Percentiles rank a stretch among this genome's conserved stretches.
Conservation (phyloP, 1,284 basidiomycete genomes). For the Cryptococcus amylolentus region DNA sequence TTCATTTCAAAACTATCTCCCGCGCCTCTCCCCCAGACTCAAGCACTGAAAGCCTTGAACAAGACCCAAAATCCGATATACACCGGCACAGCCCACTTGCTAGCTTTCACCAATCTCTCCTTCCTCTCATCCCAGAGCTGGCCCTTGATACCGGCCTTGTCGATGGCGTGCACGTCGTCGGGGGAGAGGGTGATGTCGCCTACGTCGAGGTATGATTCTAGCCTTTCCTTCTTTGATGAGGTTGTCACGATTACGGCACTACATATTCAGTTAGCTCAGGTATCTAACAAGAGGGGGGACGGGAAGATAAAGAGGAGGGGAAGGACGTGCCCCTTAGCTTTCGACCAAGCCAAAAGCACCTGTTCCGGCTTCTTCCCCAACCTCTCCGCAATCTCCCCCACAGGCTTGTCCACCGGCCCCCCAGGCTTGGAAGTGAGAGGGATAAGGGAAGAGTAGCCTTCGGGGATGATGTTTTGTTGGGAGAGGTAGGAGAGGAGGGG, state of each 20-base stretch:
- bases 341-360: conserved; percentile 56
- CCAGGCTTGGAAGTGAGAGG: conserved; percentile 62
- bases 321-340: conserved; percentile 35
- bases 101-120: neutral
- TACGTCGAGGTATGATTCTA: conserved; percentile 64
- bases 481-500: conserved; percentile 59
- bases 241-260: conserved; percentile 58
- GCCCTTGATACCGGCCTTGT: conserved; percentile 39
- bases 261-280: no score
- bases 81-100: neutral
- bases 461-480: conserved; percentile 61
- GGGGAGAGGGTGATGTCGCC: conserved; percentile 49
- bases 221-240: conserved; percentile 61
- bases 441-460: conserved; percentile 65
- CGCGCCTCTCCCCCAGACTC: neutral
- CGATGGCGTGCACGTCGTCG: conserved; percentile 47
- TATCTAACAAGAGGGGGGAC: neutral
- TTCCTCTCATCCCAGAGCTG: conserved; percentile 1
- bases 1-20: no score
- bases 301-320: no score
- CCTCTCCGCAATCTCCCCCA: conserved; percentile 58
- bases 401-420: conserved; percentile 64
- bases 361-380: conserved; percentile 62
- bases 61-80: neutral
- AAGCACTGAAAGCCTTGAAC: neutral